Percentiles rank a stretch among this genome's conserved stretches.
Evolutionary conservation across 148 eudicot genomes (phyloP).

Genomic region (Cornus kousa): DNA sequence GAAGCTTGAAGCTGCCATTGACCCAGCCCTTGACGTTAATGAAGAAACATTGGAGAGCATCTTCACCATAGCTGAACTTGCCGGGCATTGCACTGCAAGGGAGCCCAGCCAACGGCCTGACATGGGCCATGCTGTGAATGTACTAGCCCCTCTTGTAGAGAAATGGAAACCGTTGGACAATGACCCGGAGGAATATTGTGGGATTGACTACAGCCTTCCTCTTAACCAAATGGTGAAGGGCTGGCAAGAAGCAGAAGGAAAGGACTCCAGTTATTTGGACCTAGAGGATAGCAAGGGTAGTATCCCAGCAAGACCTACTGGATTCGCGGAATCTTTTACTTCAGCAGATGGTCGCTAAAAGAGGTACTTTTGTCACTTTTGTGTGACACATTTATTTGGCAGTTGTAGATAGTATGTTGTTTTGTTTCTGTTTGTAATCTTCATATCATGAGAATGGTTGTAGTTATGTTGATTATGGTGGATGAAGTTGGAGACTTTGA

Average conservation of each 20-base stretch:
- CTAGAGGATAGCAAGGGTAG: constrained; percentile 83
- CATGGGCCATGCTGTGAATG: constrained; percentile 91
- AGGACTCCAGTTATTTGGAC: constrained; percentile 61
- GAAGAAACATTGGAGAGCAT: constrained; percentile 64
- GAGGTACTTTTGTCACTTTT: background rate
- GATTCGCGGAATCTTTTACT: constrained; percentile 91
- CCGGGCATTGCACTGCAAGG: constrained; percentile 92
- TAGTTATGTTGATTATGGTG: no score
- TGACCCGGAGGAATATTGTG: constrained; percentile 77
- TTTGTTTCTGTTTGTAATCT: background rate
- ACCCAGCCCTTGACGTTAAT: constrained; percentile 60
- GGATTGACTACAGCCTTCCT: constrained; percentile 90
- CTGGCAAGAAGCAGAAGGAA: constrained; percentile 92
- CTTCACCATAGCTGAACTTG: constrained; percentile 63
- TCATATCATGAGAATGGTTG: background rate
- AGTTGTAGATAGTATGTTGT: constrained; percentile 30
- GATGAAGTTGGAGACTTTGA: no score
- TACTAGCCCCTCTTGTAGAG: constrained; percentile 77
- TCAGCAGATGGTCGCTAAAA: constrained; percentile 81
- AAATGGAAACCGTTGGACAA: constrained; percentile 87
- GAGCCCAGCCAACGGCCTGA: constrained; percentile 91
- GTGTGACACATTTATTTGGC: constrained; percentile 7
- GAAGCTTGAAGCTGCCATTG: constrained; percentile 62
- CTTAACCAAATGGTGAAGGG: constrained; percentile 92
- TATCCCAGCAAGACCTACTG: constrained; percentile 91